Conservation (phyloP, 805 yeast genomes). For the Metschnikowia noctiluminum region DNA sequence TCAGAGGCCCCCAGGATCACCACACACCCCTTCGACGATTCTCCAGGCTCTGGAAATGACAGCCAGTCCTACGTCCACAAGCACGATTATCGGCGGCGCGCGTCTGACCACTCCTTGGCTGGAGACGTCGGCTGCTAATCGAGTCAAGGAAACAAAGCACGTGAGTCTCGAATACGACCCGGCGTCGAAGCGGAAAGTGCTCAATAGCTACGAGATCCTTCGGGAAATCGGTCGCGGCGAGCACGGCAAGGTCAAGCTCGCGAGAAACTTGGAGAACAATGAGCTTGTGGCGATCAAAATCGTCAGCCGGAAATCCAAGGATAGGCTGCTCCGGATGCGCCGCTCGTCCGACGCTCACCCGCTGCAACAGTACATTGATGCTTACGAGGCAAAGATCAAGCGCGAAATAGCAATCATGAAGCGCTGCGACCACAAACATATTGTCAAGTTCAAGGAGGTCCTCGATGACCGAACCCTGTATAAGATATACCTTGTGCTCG, state of each 20-base stretch:
- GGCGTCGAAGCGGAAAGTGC: constrained; percentile 68
- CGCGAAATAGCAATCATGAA: constrained; percentile 46
- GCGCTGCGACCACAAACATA: constrained; percentile 44
- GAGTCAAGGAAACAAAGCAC: constrained; percentile 67
- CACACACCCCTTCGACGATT: neutral
- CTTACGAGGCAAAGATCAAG: constrained; percentile 36
- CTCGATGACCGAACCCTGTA: constrained; percentile 80
- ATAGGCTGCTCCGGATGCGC: constrained; percentile 33
- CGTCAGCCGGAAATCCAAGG: constrained; percentile 63
- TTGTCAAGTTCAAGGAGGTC: constrained; percentile 50
- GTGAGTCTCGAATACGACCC: constrained; percentile 89
- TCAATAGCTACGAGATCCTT: constrained; percentile 87
- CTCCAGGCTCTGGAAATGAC: constrained; percentile 1
- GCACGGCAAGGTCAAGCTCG: constrained; percentile 96
- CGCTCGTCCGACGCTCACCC: constrained; percentile 26
- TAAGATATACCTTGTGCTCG: constrained; percentile 86
- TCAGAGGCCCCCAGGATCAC: neutral
- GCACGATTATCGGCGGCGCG: neutral
- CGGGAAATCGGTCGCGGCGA: constrained; percentile 93
- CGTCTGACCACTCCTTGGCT: constrained; percentile 4
- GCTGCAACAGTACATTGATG: constrained; percentile 18
- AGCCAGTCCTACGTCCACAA: constrained; percentile 1
- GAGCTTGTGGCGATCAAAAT: constrained; percentile 89
- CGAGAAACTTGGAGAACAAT: constrained; percentile 61
- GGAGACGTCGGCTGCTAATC: constrained; percentile 4